These are phyloP conservation scores for Rhodofomes roseus DNA, from an alignment of 1,284 basidiomycete species.

Conservation along the genomic window DNA sequence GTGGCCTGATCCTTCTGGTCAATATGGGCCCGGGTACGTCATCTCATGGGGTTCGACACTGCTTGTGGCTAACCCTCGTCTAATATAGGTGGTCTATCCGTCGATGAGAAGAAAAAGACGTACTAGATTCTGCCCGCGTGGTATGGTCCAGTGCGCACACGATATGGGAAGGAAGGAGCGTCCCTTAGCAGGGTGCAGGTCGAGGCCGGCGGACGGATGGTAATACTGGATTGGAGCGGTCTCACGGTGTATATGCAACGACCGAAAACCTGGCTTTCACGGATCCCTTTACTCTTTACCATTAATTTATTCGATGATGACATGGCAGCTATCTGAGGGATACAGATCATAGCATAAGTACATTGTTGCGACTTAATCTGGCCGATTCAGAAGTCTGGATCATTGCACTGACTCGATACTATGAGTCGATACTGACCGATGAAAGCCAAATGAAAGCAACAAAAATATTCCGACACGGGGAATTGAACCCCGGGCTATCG, in stretches of 20 bases:
- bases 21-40: constrained; percentile 91
- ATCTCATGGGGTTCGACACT: background rate
- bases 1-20: constrained; percentile 93
- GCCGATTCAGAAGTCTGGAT: no score
- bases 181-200: background rate
- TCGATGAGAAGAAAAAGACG: constrained; percentile 99
- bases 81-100: constrained; percentile 81
- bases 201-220: background rate
- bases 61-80: background rate
- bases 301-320: constrained; percentile 1
- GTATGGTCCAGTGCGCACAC: background rate
- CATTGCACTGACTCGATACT: no score
- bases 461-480: background rate
- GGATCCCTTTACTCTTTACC: background rate
- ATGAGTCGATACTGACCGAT: no score
- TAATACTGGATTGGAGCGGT: background rate
- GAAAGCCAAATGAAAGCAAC: no score
- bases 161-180: background rate
- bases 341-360: background rate
- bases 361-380: no score
- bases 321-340: background rate
- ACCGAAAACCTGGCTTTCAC: background rate
- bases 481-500: background rate
- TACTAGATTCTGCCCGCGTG: constrained; percentile 38
- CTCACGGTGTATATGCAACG: background rate